Evolutionary conservation across 331 rosid genomes (phyloP), one percentile per base, ranked within the genome.

Genomic region (Stylosanthes scabra): DNA sequence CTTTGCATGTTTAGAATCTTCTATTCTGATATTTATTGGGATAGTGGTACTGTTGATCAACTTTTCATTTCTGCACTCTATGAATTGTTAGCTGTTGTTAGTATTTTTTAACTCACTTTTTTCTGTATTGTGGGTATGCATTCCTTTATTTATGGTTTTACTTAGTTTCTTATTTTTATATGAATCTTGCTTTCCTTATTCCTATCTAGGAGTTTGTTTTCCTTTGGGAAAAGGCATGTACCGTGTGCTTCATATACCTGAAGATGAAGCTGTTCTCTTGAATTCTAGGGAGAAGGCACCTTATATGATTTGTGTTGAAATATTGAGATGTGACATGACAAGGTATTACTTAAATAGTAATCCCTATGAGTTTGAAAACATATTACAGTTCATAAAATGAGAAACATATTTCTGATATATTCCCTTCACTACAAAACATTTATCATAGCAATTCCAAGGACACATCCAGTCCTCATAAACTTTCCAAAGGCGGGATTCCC

Each of bases 201-300:
- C 56, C 68, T 20, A 20, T 20, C 25, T 77, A 95, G 99, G 97
- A 59, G 80, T 95, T 83, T 86, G 96, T 86, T 95, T 95, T 78
- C 99, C 99, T 2, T 78, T 95, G 97, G 97, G 99, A 61, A 94
- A 78, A 82, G 99, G 97, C 73, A 77, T 91, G 91, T 88, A 85
- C 63, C 96, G 90, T 12, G 97, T 90, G 76, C 87, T 94, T 83
- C 87, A 89, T 79, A 87, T 94, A 78, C 97, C 99, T 29, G 96
- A 88, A 79, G 99, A 94, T 34, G 99, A 94, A 88, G 91, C 99
- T 60, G 87, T 94, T 78, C 97, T 94, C 81, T 79, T 94, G 82
- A 94, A 94, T 82, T 94, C 99, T 72, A 86, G 99, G 92, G 99
- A 94, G 78, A 94, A 94, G 81, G 99, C 96, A 3, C 99, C 99